Conservation (phyloP, 305 asterid genomes). For the Solanum hybrid region DNA sequence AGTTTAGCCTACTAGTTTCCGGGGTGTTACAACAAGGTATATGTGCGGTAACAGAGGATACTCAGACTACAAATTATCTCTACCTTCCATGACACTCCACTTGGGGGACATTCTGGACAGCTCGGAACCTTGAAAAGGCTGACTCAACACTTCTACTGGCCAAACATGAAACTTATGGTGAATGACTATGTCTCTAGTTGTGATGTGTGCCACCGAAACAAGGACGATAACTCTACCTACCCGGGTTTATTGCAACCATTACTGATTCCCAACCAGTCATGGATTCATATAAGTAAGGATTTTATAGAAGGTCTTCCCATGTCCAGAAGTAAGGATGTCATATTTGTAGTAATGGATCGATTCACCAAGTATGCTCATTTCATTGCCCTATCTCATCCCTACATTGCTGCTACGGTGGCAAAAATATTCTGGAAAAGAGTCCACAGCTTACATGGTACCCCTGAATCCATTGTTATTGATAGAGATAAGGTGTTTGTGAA, state of each 20-base stretch:
- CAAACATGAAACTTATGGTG: neutral
- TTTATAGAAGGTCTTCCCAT: neutral
- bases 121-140: neutral
- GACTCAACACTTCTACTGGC: neutral
- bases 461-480: neutral
- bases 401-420: neutral
- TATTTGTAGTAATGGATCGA: neutral
- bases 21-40: too few relatives aligned
- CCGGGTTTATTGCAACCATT: neutral
- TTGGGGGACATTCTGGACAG: neutral
- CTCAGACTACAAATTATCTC: too few relatives aligned
- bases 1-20: too few relatives aligned
- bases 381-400: neutral
- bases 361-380: neutral
- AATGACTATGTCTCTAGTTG: neutral
- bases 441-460: neutral
- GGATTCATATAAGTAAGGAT: neutral
- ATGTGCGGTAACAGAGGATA: too few relatives aligned
- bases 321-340: neutral
- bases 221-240: neutral
- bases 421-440: neutral
- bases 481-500: neutral
- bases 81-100: neutral
- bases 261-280: neutral
- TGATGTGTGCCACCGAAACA: neutral